Conservation (phyloP, 2,329 filamentous ascomycete genomes). For the Lizonia empirigonia region DNA sequence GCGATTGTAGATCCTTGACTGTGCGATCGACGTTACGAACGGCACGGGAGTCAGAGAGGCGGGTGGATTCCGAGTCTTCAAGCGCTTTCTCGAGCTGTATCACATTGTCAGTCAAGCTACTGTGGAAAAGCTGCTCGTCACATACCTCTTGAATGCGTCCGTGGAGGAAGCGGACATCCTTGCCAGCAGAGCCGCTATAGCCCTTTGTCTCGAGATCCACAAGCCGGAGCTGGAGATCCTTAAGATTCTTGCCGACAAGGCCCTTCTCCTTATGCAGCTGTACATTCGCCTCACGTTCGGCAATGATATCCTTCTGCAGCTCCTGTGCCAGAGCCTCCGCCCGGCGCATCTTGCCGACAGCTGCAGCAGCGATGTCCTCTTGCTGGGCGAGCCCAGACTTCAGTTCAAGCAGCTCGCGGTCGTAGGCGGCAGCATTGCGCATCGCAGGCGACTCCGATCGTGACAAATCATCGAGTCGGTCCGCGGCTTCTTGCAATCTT, state of each 20-base stretch:
- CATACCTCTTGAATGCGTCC: constrained; percentile 93
- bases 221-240: constrained; percentile 85
- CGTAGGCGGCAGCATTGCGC: constrained; percentile 85
- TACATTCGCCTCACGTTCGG: constrained; percentile 80
- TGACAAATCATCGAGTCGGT: constrained; percentile 84
- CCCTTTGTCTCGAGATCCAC: constrained; percentile 97
- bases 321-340: constrained; percentile 86
- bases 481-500: constrained; percentile 83
- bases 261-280: constrained; percentile 90
- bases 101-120: constrained; percentile 18
- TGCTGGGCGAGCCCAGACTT: constrained; percentile 89
- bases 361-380: constrained; percentile 88
- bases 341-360: constrained; percentile 95
- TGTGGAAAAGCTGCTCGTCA: constrained; percentile 11
- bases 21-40: constrained; percentile 91
- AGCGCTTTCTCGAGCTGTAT: constrained; percentile 82
- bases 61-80: constrained; percentile 79
- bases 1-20: constrained; percentile 88
- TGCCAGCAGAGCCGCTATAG: constrained; percentile 83
- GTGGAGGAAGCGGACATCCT: constrained; percentile 93
- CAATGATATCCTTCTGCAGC: constrained; percentile 88
- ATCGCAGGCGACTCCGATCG: constrained; percentile 85
- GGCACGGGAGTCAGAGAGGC: constrained; percentile 80
- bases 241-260: constrained; percentile 83
- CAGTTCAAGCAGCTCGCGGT: constrained; percentile 86